Evolutionary conservation across 495 filamentous ascomycete species (phyloP), one percentile per base, ranked within the genome.

Genomic region (Aspergillus panamensis): DNA sequence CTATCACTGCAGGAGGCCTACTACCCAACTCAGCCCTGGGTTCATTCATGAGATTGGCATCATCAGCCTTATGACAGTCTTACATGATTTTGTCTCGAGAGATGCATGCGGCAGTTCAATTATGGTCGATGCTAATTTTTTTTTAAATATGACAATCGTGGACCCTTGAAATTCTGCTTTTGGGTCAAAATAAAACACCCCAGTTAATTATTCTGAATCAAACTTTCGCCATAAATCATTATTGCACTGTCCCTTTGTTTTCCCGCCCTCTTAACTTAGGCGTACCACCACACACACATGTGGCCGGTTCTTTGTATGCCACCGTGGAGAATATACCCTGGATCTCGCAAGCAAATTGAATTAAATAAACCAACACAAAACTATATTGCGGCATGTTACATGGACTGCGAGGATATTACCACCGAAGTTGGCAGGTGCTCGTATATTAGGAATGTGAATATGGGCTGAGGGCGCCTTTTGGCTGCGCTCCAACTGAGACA

Each of bases 11-110:
- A 49, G 47, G 20, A 4, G 47, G 47, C 12, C 16, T 19, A 8
- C 16, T 45, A n/a, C 14, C 10, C 6, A 45, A 17, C 42, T 21
- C n/a, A 21, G 42, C 6, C 16, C 10, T 49, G 19, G 43, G 5
- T 5, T n/a, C 43, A 49, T 30, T 49, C 10, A 10, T 7, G 47
- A 30, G 25, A 31, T 31, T 30, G 25, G 14, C 20, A 29, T 49
- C 47, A 49, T 49, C 47, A 49, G 47, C 47, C 47, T 49, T 49
- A 49, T 49, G 47, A 31, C 13, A 49, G 12, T 29, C 12, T 49
- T 49, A 8, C 42, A 25, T 25, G 25, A 25, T 25, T 25, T 25
- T 20, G 8, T 39, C 14, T 20, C 14, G 20, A 16, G 42, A 21
- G 17, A 5, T 45, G 16, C 6, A 21, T 19, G 19, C 8, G 42